These are phyloP conservation scores for Malus hybrid DNA, from an alignment of 331 rosid species.

Conservation along the genomic window DNA sequence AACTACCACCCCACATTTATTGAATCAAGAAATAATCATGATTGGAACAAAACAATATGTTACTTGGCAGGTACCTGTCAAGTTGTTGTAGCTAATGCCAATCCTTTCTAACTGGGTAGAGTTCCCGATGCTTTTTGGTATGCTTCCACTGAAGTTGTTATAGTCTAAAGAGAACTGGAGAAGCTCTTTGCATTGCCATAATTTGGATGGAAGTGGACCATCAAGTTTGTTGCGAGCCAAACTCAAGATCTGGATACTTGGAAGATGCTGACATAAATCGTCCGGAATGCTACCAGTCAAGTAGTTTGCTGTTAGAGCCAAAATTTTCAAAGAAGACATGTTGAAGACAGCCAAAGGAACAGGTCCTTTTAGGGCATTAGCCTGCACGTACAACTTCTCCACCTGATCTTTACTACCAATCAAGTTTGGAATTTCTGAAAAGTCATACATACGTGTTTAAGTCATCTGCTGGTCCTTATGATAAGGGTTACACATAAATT, in stretches of 20 bases:
- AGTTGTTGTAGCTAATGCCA: not conserved
- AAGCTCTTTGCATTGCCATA: slow-evolving; percentile 10
- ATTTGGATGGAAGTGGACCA: slow-evolving; percentile 10
- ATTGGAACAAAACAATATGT: not conserved
- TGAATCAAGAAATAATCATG: not conserved
- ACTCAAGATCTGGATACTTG: not conserved
- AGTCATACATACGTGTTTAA: not conserved
- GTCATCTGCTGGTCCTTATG: no score
- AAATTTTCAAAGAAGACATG: slow-evolving; percentile 5
- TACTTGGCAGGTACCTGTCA: slow-evolving; percentile 2
- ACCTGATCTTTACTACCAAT: not conserved
- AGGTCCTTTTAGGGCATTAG: not conserved
- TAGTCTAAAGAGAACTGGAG: not conserved
- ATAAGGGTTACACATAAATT: no score
- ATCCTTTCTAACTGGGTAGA: not conserved
- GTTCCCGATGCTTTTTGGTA: slow-evolving; percentile 20
- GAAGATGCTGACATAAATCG: slow-evolving; percentile 6
- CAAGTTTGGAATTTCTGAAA: slow-evolving; percentile 17
- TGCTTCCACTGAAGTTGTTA: slow-evolving; percentile 7
- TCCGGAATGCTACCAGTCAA: slow-evolving; percentile 1
- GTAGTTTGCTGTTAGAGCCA: not conserved
- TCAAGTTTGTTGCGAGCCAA: not conserved
- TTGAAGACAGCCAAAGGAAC: slow-evolving; percentile 4
- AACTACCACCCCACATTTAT: not conserved
- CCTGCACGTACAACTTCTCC: not conserved